Evolutionary conservation across 768 basidiomycete species (phyloP), one percentile per base, ranked within the genome.

Genomic region (Phylloporus arenicola): DNA sequence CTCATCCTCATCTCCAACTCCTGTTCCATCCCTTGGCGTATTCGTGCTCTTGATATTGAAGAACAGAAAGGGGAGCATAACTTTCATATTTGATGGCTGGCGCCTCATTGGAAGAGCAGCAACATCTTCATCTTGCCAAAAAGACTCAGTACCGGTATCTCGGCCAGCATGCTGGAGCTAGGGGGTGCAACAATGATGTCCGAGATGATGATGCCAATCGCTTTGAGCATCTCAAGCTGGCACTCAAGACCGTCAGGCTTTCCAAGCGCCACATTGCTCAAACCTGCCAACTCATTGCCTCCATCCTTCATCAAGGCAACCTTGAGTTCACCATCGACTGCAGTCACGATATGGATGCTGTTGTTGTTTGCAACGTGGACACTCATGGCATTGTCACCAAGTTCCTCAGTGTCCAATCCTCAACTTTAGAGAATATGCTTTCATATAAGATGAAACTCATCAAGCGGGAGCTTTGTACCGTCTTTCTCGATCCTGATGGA

Each of bases 281-380:
- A 64, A 88, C 92, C 0, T 97, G 92, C 65, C 94, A 96, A 67
- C 81, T 98, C 43, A 68, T 97, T 46, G 94, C 96, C 14, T 90
- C 92, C 38, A 98, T 99, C 64, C 80, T 98, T 25, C 96, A 98
- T 62, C 82, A 98, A 22, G 94, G 96, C 25, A 95, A 98, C 63
- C 79, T 99, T 56, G 90, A 96, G 61, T 98, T 98, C 68, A 84
- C 75, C 14, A 76, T 88, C 53, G 92, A 95, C 67, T 79, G 86
- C 9, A 72, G 77, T 54, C 78, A 86, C 14, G 93, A 96, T 59
- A 86, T 92, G 63, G 95, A 96, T 55, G 91, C 92, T 0, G 94
- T 95, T 3, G 86, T 94, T 24, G 91, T 97, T 2, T 80, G 86
- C 43, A 97, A 97, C 59, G 74, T 74, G 6, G 92, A 96, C 46